Evolutionary conservation across 140 eudicot genomes (phyloP).

Genomic region (Ambrosia hybrid): DNA sequence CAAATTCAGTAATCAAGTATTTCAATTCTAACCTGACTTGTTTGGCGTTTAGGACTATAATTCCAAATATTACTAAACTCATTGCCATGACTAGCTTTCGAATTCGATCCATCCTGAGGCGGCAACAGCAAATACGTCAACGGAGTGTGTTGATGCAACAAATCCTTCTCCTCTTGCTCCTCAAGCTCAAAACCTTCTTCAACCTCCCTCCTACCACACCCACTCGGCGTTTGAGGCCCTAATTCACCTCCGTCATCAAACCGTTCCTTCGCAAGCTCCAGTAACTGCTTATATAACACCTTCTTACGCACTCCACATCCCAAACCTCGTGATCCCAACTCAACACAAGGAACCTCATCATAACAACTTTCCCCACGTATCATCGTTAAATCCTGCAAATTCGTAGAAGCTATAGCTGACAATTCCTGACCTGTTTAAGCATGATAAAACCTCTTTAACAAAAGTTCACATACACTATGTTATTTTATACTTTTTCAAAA

Average conservation of each 20-base stretch:
- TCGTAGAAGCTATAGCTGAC: too few relatives aligned
- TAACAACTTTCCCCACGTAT: background rate
- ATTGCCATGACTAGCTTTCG: conserved; percentile 20
- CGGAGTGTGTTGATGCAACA: conserved; percentile 41
- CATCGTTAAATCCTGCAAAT: too few relatives aligned
- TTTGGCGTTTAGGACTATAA: conserved; percentile 33
- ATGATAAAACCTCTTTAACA: too few relatives aligned
- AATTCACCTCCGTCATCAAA: conserved; percentile 31
- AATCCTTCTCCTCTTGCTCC: conserved; percentile 34
- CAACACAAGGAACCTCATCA: conserved; percentile 38
- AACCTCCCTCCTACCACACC: conserved; percentile 30
- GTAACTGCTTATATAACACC: conserved; percentile 59
- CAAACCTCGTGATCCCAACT: conserved; percentile 16
- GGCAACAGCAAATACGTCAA: conserved; percentile 57
- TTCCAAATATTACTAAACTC: conserved; percentile 37
- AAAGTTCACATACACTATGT: too few relatives aligned
- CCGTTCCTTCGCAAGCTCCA: conserved; percentile 45
- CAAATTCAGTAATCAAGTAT: background rate
- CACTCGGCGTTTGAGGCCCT: conserved; percentile 37
- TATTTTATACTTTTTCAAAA: too few relatives aligned
- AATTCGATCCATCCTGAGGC: conserved; percentile 19
- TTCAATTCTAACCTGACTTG: conserved; percentile 36
- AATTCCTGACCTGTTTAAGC: too few relatives aligned
- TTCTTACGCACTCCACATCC: conserved; percentile 48
- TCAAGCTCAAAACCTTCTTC: conserved; percentile 33